Evolutionary conservation across 257 asterid species (phyloP), one percentile per base, ranked within the genome.

Genomic region (Ligustrum vulgare): DNA sequence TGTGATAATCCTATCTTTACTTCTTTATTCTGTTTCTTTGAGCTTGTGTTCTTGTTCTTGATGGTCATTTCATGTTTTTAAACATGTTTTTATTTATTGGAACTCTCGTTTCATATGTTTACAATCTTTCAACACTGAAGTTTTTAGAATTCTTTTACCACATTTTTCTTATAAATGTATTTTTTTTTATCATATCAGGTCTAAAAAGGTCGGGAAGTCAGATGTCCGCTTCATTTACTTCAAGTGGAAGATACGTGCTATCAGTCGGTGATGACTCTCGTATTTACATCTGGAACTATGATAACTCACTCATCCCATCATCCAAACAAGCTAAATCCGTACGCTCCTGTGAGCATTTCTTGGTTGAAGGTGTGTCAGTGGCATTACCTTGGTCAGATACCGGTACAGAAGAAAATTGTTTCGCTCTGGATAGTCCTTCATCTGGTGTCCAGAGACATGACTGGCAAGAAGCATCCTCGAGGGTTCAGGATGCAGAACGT

Each of bases 201-300:
- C 77, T 73, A 70, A 15, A 86, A 45, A 94, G 85, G 78, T 90
- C 97, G 0, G 91, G 97, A 28, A 65, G 87, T 69, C 97, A 90
- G 74, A 79, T 77, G 82, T 89, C 90, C 0, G 96, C 97, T 45
- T 86, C 98, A 20, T 85, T 88, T 12, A 83, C 93, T 69, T 76
- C 96, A 13, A 82, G 79, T 0, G 92, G 97, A 6, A 80, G 73
- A 16, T 92, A 94, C 86, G 83, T 94, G 51, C 60, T 94, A 66
- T 94, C 98, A 3, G 85, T 89, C 16, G 97, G 97, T 36, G 91
- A 88, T 32, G 96, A 92, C 67, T 94, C 97, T 0, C 90, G 82
- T 0, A 34, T 94, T 2, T 94, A 92, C 63, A 1, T 94, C 11
- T 92, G 98, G 98, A 86, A 89, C 72, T 75, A 90, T 51, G 83